phyloP scores from a whole-genome alignment of 176 grass and related monocot species.

The Zoysia japonica region DNA sequence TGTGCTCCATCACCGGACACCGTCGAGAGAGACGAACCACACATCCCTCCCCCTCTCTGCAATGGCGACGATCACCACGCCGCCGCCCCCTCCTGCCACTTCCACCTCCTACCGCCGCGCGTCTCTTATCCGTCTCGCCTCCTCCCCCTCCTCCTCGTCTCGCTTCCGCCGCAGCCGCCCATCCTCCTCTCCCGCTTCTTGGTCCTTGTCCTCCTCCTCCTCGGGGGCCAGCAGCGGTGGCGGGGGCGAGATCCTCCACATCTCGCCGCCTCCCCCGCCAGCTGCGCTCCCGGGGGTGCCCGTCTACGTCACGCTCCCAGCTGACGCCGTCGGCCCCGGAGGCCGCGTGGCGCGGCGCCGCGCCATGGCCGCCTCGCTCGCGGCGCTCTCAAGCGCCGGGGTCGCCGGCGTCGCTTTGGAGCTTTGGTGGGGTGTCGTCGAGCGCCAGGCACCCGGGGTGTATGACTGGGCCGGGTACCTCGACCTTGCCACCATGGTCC shows the following conservation, averaged over 20 bases:
- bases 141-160: neutral
- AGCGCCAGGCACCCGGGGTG: slow-evolving; percentile 47
- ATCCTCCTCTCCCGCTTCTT: slow-evolving; percentile 11
- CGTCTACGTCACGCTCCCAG: slow-evolving; percentile 71
- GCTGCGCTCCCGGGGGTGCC: slow-evolving; percentile 24
- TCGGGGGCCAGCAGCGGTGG: slow-evolving; percentile 13
- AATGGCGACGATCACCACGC: slow-evolving; percentile 64
- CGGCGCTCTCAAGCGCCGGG: slow-evolving; percentile 58
- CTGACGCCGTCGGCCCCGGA: slow-evolving; percentile 54
- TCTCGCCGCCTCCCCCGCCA: slow-evolving; percentile 37
- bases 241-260: slow-evolving; percentile 62
- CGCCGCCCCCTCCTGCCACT: neutral
- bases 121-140: slow-evolving; percentile 15
- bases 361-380: slow-evolving; percentile 65
- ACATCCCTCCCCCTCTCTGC: neutral
- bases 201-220: neutral
- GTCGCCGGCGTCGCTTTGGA: slow-evolving; percentile 61
- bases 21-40: neutral
- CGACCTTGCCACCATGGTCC: slow-evolving; percentile 59
- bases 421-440: slow-evolving; percentile 81
- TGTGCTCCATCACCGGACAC: too few species aligned
- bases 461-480: slow-evolving; percentile 76
- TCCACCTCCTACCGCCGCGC: slow-evolving; percentile 8
- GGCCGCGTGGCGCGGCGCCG: slow-evolving; percentile 52
- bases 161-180: slow-evolving; percentile 20